A percentile compares a stretch with the other conserved stretches of the same genome.
Evolutionary conservation across 169 alveolate genomes (phyloP).

Genomic region (Theileria luwenshuni): DNA sequence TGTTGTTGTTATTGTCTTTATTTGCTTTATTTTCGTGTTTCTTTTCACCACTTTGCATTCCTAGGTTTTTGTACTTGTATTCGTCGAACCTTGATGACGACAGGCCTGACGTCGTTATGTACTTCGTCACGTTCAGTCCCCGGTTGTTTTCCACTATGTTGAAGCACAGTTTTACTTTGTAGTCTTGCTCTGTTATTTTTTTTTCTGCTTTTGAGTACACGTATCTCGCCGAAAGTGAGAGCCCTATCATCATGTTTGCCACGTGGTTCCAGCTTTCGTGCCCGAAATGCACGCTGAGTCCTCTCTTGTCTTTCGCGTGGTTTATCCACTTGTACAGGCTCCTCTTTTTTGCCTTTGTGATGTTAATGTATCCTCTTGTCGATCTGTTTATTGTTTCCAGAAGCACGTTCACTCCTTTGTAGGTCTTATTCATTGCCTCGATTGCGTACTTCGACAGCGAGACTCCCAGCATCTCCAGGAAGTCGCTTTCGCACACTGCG

Average conservation of each 20-base stretch:
- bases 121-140: neutral
- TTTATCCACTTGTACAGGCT: constrained; percentile 15
- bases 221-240: constrained; percentile 79
- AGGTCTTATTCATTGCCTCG: constrained; percentile 28
- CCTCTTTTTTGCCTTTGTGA: constrained; percentile 25
- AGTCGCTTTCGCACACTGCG: constrained; percentile 56
- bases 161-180: constrained; percentile 27
- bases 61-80: neutral
- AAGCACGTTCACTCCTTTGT: constrained; percentile 16
- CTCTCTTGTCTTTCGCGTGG: constrained; percentile 17
- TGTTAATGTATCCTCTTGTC: constrained; percentile 25
- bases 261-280: constrained; percentile 90
- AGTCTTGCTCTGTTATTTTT: constrained; percentile 23
- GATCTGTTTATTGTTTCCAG: neutral
- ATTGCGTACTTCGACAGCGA: constrained; percentile 41
- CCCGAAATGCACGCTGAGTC: constrained; percentile 85
- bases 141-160: constrained; percentile 20
- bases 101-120: neutral
- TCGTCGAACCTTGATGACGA: constrained; percentile 5
- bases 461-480: constrained; percentile 54
- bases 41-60: neutral
- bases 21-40: neutral
- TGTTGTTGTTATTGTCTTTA: neutral
- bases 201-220: constrained; percentile 24
- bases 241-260: constrained; percentile 89